Evolutionary conservation across 768 basidiomycete genomes (phyloP), one percentile per base, ranked within the genome.

Genomic region (Scleroderma citrinum): DNA sequence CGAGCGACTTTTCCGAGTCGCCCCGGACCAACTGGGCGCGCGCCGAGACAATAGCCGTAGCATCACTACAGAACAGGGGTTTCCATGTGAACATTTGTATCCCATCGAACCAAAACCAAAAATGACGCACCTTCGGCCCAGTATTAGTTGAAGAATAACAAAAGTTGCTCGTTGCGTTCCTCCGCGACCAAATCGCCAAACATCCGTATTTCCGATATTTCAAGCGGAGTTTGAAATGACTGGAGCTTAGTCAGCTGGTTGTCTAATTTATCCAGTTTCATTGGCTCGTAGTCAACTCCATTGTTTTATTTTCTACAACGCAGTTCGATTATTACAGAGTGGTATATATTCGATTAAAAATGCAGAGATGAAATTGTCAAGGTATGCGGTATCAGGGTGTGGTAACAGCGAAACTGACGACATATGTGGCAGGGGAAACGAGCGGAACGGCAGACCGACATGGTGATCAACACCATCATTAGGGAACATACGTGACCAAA

Each of bases 401-500:
- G 7, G 13, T 26, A 16, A 35, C 12, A 14, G 12, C n/a, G n/a
- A n/a, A 35, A 26, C 8, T 14, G 24, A 23, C 16, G 24, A 42
- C 23, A 24, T 14, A 42, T 16, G 40, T 16, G 26, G 26, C 8
- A 29, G 24, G 40, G 16, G 40, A n/a, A n/a, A n/a, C n/a, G n/a
- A n/a, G 23, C 36, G 32, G 32, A 39, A 29, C 23, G 35, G 17
- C 20, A 34, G n/a, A 11, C 23, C 29, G 32, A 44, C 44, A 17
- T 11, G n/a, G 19, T 45, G 31, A 19, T 21, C 19, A 17, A 17
- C 23, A 48, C 8, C 7, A 32, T 75, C 68, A 84, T 41, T n/a
- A n/a, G n/a, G 82, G 80, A 54, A 89, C 78, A 53, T 72, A 89
- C 4, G 81, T 78, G 20, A 89, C 83, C 40, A 90, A 57, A 45